These are phyloP conservation scores for Solanum piurae DNA, from an alignment of 257 asterid species.

Conservation along the genomic window DNA sequence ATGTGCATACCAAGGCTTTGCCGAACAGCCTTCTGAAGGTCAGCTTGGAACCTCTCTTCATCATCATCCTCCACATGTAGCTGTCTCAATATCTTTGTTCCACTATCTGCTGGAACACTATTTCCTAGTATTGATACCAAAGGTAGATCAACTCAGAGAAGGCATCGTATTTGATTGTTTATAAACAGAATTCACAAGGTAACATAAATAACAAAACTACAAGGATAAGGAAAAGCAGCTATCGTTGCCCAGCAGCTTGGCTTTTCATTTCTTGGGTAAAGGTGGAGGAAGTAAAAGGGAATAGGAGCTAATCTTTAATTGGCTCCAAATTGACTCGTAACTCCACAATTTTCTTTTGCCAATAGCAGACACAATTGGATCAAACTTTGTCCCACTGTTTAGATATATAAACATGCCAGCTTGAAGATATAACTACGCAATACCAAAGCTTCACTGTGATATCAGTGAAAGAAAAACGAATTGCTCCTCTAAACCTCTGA, in stretches of 20 bases:
- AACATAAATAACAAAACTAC: background rate
- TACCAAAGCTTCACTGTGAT: background rate
- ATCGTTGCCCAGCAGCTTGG: background rate
- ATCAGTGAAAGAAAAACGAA: background rate
- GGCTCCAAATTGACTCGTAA: background rate
- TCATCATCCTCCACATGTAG: conserved; percentile 75
- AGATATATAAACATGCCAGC: background rate
- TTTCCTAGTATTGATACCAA: conserved; percentile 6
- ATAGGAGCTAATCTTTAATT: background rate
- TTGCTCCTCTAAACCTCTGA: background rate
- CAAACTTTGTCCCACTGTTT: background rate
- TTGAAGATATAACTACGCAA: background rate
- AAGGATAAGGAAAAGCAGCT: background rate
- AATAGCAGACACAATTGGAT: background rate
- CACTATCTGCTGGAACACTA: conserved; percentile 29
- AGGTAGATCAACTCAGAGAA: background rate
- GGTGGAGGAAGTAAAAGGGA: background rate
- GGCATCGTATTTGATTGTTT: background rate
- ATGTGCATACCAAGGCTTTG: conserved; percentile 72
- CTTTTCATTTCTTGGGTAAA: background rate
- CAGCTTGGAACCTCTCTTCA: conserved; percentile 93
- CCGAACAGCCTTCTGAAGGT: conserved; percentile 76
- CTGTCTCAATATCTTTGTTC: conserved; percentile 52
- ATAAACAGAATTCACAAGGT: background rate
- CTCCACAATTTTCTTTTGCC: background rate